Conservation (phyloP, 2,329 filamentous ascomycete genomes). For the Phialophora expanda region DNA sequence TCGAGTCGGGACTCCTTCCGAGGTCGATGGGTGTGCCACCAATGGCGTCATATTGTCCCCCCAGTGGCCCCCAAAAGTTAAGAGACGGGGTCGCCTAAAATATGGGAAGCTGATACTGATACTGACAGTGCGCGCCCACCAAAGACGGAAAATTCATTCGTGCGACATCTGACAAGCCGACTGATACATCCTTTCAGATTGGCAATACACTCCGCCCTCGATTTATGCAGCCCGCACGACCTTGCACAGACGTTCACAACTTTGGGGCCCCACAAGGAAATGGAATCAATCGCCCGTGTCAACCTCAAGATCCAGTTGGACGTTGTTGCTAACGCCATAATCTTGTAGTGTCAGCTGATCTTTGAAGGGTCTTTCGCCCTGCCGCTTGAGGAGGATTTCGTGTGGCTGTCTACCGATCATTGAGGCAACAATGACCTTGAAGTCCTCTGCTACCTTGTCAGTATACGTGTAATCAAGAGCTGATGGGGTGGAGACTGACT, state of each 20-base stretch:
- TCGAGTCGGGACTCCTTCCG: slow-evolving; percentile 11
- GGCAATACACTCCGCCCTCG: background rate
- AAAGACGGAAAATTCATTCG: background rate
- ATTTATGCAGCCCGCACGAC: background rate
- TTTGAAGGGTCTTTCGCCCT: slow-evolving; percentile 92
- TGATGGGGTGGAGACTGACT: slow-evolving; percentile 47
- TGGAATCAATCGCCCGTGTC: slow-evolving; percentile 52
- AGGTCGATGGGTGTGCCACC: slow-evolving; percentile 10
- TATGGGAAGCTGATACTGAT: background rate
- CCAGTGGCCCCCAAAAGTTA: background rate
- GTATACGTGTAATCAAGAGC: slow-evolving; percentile 1
- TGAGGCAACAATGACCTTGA: slow-evolving; percentile 90
- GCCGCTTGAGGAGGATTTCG: slow-evolving; percentile 88
- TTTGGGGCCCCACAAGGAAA: background rate
- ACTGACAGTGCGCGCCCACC: background rate
- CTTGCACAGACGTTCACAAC: background rate
- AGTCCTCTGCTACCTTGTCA: slow-evolving; percentile 59
- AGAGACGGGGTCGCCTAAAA: background rate
- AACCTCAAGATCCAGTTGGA: slow-evolving; percentile 61
- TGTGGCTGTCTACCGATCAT: slow-evolving; percentile 86
- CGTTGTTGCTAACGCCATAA: slow-evolving; percentile 92
- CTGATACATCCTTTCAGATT: background rate
- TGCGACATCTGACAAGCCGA: background rate
- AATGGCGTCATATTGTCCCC: slow-evolving; percentile 29
- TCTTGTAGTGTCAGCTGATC: slow-evolving; percentile 85